These are phyloP conservation scores for Penicillium sp. DNA, from an alignment of 2,329 filamentous ascomycete species.

Conservation along the genomic window DNA sequence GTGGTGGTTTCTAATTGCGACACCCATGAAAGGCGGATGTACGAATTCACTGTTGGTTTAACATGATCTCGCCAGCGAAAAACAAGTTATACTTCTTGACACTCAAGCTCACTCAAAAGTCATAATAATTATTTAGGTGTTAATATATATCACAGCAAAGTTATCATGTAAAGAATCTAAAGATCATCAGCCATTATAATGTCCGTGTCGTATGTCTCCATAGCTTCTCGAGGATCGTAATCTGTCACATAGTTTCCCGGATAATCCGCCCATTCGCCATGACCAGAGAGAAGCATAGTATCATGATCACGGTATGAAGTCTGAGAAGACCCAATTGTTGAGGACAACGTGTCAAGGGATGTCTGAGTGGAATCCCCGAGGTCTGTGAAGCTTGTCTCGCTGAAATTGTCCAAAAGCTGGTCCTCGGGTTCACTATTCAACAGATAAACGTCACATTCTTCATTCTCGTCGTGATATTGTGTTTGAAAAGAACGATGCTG, in stretches of 20 bases:
- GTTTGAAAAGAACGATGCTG: not conserved
- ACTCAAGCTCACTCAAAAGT: not conserved
- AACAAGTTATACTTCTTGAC: not conserved
- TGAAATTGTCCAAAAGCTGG: slow-evolving; percentile 10
- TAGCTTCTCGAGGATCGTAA: not conserved
- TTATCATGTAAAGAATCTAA: not conserved
- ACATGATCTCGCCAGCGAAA: not conserved
- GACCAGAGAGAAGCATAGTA: not conserved
- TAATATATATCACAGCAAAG: not conserved
- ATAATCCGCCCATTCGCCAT: not conserved
- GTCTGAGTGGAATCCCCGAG: slow-evolving; percentile 13
- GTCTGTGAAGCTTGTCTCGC: slow-evolving; percentile 15
- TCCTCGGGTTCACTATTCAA: slow-evolving; percentile 6
- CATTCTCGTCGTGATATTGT: not conserved
- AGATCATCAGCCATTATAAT: slow-evolving; percentile 1
- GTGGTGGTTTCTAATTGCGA: not conserved
- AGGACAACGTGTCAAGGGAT: slow-evolving; percentile 2
- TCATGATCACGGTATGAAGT: not conserved
- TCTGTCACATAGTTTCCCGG: not conserved
- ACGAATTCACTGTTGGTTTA: not conserved
- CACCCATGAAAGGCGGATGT: no score
- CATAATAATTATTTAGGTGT: not conserved
- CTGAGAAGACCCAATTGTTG: not conserved
- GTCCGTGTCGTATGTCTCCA: not conserved
- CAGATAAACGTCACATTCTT: not conserved